Evolutionary conservation across 2,329 filamentous ascomycete genomes (phyloP), one percentile per base, ranked within the genome.

Genomic region (Nigrospora oryzae): DNA sequence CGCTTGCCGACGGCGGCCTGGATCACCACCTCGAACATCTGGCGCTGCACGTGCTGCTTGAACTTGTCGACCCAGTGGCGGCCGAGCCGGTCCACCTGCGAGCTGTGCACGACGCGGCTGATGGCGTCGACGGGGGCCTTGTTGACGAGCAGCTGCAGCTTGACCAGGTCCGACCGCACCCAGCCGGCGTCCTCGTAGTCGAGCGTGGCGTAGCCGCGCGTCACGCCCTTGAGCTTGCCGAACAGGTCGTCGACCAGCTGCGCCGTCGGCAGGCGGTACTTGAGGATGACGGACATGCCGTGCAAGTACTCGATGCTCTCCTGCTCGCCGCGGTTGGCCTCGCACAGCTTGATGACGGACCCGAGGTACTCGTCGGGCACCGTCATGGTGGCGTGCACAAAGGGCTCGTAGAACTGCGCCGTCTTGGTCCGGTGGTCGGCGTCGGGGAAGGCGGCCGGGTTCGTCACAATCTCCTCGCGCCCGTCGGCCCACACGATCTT

Each of bases 131-230:
- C 93, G 1, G 93, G 86, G 23, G 79, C 74, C 63, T 93, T 94
- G 66, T 98, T 98, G 51, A 98, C 91, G 8, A 97, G 77, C 3
- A 98, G 73, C 62, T 96, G 89, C 33, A 98, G 74, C 65, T 96
- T 97, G 49, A 88, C 81, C 36, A 98, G 81, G 49, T 82, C 81
- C 57, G 85, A 88, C 48, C 78, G 69, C 17, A 84, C 81, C 79
- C 89, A 98, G 0, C 87, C 91, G 0, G 89, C 85, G 56, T 98
- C 93, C 67, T 98, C 93, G 62, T 98, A 98, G 63, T 98, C 93
- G 5, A 98, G 77, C 33, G 86, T 93, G 0, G 93, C 93, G 56
- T 98, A 98, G 11, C 93, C 93, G 63, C 95, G 96, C 2, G 90
- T 96, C 0, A 81, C 78, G 34, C 89, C 88, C 64, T 98, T 98